phyloP scores from a whole-genome alignment of 805 yeast species.

The Jamesozyma gamospora region DNA sequence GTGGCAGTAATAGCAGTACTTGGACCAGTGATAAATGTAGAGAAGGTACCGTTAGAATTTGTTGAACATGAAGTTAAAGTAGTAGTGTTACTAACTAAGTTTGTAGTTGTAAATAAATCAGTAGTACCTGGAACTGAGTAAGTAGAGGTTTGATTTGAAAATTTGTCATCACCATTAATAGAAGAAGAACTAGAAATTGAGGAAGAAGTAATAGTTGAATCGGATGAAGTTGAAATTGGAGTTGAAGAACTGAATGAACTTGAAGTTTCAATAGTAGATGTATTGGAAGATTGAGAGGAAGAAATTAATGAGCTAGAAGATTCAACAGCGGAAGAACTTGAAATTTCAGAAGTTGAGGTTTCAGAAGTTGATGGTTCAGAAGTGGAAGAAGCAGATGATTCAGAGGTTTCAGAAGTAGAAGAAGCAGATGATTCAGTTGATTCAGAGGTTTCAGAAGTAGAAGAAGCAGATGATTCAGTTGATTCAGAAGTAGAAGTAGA shows the following conservation, averaged over 20 bases:
- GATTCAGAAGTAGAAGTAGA: no score
- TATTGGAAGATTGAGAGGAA: no score
- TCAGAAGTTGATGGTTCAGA: slow-evolving; percentile 1
- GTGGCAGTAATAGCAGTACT: not conserved
- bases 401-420: not conserved
- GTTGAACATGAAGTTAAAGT: slow-evolving; percentile 1
- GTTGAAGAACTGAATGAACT: no score
- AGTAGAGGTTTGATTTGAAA: not conserved
- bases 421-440: not conserved
- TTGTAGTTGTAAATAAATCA: not conserved
- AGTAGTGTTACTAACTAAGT: not conserved
- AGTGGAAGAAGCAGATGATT: not conserved
- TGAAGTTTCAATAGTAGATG: not conserved
- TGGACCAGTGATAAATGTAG: not conserved
- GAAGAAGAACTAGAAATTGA: not conserved
- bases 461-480: not conserved
- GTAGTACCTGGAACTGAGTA: not conserved
- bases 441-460: not conserved
- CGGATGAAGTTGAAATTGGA: not conserved
- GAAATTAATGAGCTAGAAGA: no score
- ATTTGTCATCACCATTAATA: not conserved
- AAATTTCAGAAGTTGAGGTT: not conserved
- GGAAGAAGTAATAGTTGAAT: not conserved
- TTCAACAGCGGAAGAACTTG: not conserved
- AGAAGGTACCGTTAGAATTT: not conserved